Evolutionary conservation across 495 filamentous ascomycete genomes (phyloP), one percentile per base, ranked within the genome.

Genomic region (Geoglossum glabrum): DNA sequence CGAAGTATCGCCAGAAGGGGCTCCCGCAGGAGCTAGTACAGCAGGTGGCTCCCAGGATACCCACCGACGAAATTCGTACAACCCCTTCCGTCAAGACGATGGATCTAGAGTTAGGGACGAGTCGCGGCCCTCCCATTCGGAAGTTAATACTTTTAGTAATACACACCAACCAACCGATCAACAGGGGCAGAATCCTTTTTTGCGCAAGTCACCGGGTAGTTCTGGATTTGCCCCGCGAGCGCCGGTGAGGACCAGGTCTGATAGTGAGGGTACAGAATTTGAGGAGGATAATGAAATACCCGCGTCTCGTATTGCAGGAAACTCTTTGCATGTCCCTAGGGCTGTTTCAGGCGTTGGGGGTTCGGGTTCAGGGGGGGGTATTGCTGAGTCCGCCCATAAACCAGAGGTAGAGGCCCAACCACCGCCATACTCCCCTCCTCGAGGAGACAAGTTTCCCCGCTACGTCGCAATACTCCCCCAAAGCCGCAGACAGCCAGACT

Each of bases 361-460:
- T 28, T 15, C n/a, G n/a, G 26, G 9, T 3, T 26, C 6, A 7
- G 5, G 19, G 6, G 49, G 30, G 17, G 11, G 15, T 30, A 13
- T n/a, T 21, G 4, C 49, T 3, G 23, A 27, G 6, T 13, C 25
- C 26, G 25, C 4, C 11, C 19, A 3, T 19, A 23, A 52, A 11
- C 2, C 28, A 15, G 49, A 3, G 4, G 17, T 27, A 52, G 49
- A 52, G 17, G 49, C 28, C 28, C 28, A 27, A 5, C 61, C 63
- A 3, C 68, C 69, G 5, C 65, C 66, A 46, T 70, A 69, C 47
- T 68, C 65, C 15, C 62, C 67, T 13, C 17, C 66, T n/a, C 61
- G 59, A 26, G 15, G 52, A 40, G 36, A 55, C n/a, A 36, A 60
- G 25, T 54, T 56, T 49, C 10, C 59, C 62, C 23, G 56, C 59